These are phyloP conservation scores for Capsicum baccatum DNA, from an alignment of 257 asterid species.

Conservation along the genomic window DNA sequence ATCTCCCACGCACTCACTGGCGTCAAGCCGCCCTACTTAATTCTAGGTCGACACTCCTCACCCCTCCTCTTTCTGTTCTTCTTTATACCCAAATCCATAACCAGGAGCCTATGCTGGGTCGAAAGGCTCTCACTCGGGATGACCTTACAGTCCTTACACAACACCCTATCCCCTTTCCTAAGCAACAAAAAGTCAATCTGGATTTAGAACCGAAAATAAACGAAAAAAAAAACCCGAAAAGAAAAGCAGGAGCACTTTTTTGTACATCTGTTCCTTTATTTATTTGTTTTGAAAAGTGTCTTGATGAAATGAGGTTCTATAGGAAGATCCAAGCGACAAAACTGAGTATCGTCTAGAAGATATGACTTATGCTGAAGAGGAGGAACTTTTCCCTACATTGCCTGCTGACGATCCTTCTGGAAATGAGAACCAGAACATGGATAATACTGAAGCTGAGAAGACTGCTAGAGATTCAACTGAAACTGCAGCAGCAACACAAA, in stretches of 20 bases:
- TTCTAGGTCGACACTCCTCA: too few relatives aligned
- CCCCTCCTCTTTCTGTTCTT: too few relatives aligned
- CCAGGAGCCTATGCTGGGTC: too few relatives aligned
- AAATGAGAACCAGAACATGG: constrained; percentile 51
- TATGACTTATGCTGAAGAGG: constrained; percentile 84
- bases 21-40: too few relatives aligned
- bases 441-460: constrained; percentile 34
- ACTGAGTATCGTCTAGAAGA: constrained; percentile 62
- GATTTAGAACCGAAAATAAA: background rate
- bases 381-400: constrained; percentile 43
- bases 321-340: constrained; percentile 58
- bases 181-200: too few relatives aligned
- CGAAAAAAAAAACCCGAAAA: too few relatives aligned
- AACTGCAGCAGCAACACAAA: constrained; percentile 50
- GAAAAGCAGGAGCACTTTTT: background rate
- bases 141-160: too few relatives aligned
- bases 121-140: too few relatives aligned
- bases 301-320: constrained; percentile 32
- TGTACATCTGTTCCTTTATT: constrained; percentile 19
- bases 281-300: constrained; percentile 27
- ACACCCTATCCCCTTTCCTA: too few relatives aligned
- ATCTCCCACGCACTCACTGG: too few relatives aligned
- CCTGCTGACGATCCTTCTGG: constrained; percentile 30
- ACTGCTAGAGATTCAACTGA: constrained; percentile 42
- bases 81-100: too few relatives aligned